Evolutionary conservation across 2,329 filamentous ascomycete genomes (phyloP), one percentile per base, ranked within the genome.

Genomic region (Aspergillus spinulosporus): DNA sequence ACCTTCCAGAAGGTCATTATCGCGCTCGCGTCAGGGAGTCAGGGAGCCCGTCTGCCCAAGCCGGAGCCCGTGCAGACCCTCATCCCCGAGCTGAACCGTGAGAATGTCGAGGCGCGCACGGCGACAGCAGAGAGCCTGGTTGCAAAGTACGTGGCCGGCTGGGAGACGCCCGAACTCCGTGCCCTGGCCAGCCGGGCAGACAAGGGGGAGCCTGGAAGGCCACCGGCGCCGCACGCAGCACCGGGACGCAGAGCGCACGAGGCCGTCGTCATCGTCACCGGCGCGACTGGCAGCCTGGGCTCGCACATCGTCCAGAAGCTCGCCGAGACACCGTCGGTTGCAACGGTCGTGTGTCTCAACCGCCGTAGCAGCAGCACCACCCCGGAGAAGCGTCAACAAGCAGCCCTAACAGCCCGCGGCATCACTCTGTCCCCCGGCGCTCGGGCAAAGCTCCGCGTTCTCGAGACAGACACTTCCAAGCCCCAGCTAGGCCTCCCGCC

Each of bases 401-500:
- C 74, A 31, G 66, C 76, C 0, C 37, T 77, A 9, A 29, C 48
- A 11, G 45, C 58, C 4, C 64, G 63, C 52, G 66, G 67, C 2
- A 62, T 73, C 43, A 15, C 11, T 2, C 56, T 74, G 2, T 42
- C 52, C 29, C 28, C 58, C 1, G 36, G 31, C 1, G 45, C 60
- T 3, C 26, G 44, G 7, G 36, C 66, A 1, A 82, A 81, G 58
- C 50, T 82, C 1, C 53, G 47, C 3, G 82, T 84, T 37, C 63
- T 80, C 4, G 74, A 78, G 40, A 77, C 76, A 1, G 81, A 86
- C 62, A 73, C 80, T n/a, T 74, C 78, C 0, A 73, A 77, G 29
- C 70, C 75, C 0, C 66, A 74, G 12, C 74, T 87, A 1, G 83
- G 83, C 0, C 72, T 87, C 0, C 58, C 66, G 0, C 8, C 56